Evolutionary conservation across 345 rosid genomes (phyloP), one percentile per base, ranked within the genome.

Genomic region (Eucalyptus sp.): DNA sequence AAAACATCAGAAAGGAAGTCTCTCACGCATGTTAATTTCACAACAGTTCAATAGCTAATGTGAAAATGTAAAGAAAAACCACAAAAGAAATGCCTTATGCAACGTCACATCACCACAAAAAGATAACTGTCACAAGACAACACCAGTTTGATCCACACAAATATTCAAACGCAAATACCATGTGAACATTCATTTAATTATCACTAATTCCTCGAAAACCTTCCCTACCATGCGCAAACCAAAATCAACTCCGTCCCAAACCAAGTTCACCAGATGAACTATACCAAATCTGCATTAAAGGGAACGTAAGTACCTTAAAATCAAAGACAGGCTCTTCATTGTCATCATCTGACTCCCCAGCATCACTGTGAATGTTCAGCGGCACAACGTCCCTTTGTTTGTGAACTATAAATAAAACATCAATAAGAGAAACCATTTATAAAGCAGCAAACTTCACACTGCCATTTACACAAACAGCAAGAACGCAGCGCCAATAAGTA

Each of bases 361-460:
- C 92, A 92, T 93, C n/a, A 89, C 87, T 93, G 81, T 93, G 91
- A 44, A 95, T 58, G 90, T 94, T 93, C 68, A 95, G 92, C 7
- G 97, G 96, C 91, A 97, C 94, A 88, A 96, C 90, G 90, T 94
- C 97, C 87, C 98, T 93, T 90, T 96, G 95, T 89, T 95, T 97
- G 90, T 96, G 99, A 95, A 96, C 99, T 97, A 92, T 89, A 76
- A 50, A 52, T 48, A 43, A 27, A 58, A 15, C 87, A 33, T 49
- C 41, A n/a, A 44, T 27, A 80, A 48, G 46, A 44, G 46, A 8
- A 44, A 3, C 41, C 41, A 37, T 37, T 37, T 37, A 37, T 46
- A 8, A 46, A 10, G n/a, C 50, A 29, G 41, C 56, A 17, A 37
- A 31, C 71, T 13, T 62, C 71, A 62, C 33, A n/a, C 9, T 4